Percentiles rank a stretch among this genome's conserved stretches.
Evolutionary conservation across 2,329 filamentous ascomycete species (phyloP).

Genomic region (Colletotrichum destructivum): DNA sequence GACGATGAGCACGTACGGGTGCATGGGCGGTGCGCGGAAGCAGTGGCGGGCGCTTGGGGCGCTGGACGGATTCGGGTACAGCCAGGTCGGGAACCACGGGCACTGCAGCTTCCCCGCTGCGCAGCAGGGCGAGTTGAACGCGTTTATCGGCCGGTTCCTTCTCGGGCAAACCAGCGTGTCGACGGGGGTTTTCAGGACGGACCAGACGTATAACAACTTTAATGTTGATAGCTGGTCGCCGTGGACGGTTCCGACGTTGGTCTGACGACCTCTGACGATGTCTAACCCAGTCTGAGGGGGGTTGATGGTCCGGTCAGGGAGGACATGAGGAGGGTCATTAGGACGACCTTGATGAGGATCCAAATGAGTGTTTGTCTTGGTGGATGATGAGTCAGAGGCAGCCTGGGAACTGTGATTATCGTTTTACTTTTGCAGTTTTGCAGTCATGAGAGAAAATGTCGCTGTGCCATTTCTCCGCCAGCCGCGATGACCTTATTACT

Average conservation of each 20-base stretch:
- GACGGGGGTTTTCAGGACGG: conserved; percentile 34
- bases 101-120: conserved; percentile 66
- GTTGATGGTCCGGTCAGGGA: too few relatives aligned
- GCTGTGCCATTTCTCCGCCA: too few relatives aligned
- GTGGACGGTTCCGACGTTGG: conserved; percentile 27
- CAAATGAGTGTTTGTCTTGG: too few relatives aligned
- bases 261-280: not conserved
- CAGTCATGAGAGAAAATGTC: too few relatives aligned
- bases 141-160: conserved; percentile 66
- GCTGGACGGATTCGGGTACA: conserved; percentile 64
- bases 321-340: too few relatives aligned
- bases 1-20: conserved; percentile 62
- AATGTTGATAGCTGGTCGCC: conserved; percentile 39
- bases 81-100: conserved; percentile 61
- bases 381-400: too few relatives aligned
- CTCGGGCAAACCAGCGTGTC: conserved; percentile 44
- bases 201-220: conserved; percentile 35
- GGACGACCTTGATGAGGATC: too few relatives aligned
- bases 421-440: too few relatives aligned
- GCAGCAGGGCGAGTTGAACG: conserved; percentile 59
- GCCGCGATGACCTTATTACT: too few relatives aligned
- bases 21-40: conserved; percentile 63
- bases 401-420: too few relatives aligned
- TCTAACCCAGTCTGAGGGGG: not conserved
- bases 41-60: conserved; percentile 64